Percentiles rank a stretch among this genome's conserved stretches.
phyloP scores from a whole-genome alignment of 192 early-diverging fungal genomes.

The Cetraspora pellucida region DNA sequence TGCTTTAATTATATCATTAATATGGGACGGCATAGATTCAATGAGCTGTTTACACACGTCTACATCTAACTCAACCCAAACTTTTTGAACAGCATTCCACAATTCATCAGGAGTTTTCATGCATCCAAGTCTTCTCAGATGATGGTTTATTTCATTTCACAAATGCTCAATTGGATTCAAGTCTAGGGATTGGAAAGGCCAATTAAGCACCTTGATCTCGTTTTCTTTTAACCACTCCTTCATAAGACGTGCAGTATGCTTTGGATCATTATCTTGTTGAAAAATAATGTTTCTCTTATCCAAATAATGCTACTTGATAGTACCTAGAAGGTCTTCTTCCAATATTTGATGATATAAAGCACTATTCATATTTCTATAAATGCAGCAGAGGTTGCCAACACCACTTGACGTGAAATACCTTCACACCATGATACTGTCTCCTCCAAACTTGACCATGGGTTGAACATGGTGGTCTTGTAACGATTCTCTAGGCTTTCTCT shows the following conservation, averaged over 20 bases:
- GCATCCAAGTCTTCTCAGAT: no score
- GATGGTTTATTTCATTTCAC: constrained; percentile 21
- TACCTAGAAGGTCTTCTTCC: constrained; percentile 5
- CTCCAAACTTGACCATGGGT: no score
- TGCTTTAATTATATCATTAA: constrained; percentile 22
- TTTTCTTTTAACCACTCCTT: constrained; percentile 16
- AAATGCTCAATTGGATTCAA: constrained; percentile 35
- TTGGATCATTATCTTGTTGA: no score
- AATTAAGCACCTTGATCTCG: constrained; percentile 21
- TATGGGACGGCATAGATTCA: not conserved
- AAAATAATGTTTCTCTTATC: not conserved
- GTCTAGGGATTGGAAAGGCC: constrained; percentile 35
- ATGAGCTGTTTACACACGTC: no score
- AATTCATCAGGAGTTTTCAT: no score
- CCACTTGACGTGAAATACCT: constrained; percentile 8
- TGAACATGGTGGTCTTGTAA: no score
- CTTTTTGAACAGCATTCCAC: no score
- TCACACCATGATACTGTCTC: constrained; percentile 15
- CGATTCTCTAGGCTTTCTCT: no score
- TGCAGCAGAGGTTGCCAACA: not conserved
- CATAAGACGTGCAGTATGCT: no score
- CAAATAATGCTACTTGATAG: not conserved
- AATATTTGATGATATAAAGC: constrained; percentile 6
- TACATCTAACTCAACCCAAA: no score
- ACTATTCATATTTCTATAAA: constrained; percentile 1